phyloP scores from a whole-genome alignment of 2,329 filamentous ascomycete species.

The Hymenoscyphus fructigenus region DNA sequence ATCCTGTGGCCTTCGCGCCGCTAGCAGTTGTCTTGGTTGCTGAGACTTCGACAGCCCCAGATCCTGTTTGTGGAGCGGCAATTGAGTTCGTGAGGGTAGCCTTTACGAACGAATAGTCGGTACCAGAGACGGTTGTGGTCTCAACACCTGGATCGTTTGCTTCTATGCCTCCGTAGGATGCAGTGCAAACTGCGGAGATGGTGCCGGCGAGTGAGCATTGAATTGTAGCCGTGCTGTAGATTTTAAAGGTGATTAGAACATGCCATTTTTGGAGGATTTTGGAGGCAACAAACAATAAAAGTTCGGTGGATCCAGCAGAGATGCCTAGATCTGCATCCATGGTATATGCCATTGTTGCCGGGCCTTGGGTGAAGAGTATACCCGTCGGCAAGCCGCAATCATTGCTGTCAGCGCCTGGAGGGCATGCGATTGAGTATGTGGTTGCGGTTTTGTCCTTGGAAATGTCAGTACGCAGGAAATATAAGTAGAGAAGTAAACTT shows the following conservation, averaged over 20 bases:
- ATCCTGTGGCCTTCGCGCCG: background rate
- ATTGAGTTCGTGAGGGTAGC: background rate
- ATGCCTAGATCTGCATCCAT: background rate
- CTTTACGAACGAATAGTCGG: background rate
- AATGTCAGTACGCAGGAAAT: background rate
- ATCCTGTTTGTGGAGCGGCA: background rate
- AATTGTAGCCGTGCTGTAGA: background rate
- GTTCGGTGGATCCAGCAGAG: background rate
- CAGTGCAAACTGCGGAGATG: background rate
- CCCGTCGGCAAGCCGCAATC: background rate
- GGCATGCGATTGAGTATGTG: background rate
- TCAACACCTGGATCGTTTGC: background rate
- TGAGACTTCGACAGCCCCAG: background rate
- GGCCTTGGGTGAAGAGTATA: background rate
- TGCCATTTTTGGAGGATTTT: background rate
- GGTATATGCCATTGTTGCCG: background rate
- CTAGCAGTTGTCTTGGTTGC: background rate
- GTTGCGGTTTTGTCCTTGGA: background rate
- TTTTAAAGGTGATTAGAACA: background rate
- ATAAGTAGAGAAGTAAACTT: background rate
- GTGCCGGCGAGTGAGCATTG: background rate
- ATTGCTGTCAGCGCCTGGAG: background rate
- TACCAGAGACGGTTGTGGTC: background rate
- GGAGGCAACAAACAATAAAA: background rate
- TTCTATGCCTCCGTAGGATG: background rate